Conservation (phyloP, 345 rosid species). For the Pseudoturritis turrita region DNA sequence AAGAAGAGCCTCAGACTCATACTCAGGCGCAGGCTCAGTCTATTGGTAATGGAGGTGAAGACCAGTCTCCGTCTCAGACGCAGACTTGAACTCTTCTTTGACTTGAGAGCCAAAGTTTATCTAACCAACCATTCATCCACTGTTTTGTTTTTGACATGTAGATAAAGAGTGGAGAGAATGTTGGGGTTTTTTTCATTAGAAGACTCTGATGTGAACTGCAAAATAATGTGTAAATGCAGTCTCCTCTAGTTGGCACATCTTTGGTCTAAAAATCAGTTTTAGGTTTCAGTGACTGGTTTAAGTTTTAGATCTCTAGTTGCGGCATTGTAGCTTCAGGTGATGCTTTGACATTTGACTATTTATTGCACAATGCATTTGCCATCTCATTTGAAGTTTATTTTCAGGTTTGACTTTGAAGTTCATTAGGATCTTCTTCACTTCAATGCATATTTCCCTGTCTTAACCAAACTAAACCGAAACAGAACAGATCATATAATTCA, state of each 20-base stretch:
- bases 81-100: background rate
- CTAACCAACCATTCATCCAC: background rate
- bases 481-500: background rate
- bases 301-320: background rate
- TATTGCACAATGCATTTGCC: constrained; percentile 1
- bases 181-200: background rate
- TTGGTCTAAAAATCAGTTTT: background rate
- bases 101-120: too few species aligned
- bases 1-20: constrained; percentile 9
- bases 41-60: background rate
- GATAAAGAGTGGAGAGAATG: constrained; percentile 24
- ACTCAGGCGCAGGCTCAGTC: background rate
- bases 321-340: background rate
- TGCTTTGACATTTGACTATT: constrained; percentile 16
- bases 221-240: constrained; percentile 22
- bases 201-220: constrained; percentile 18
- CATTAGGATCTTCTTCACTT: background rate
- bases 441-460: background rate
- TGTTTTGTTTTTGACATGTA: constrained; percentile 23
- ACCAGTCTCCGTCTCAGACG: background rate
- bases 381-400: background rate
- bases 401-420: background rate
- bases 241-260: background rate
- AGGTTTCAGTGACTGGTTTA: background rate
- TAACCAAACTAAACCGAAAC: background rate